Base-by-base conservation (phyloP, 176 grass and related monocot genomes). In the Oryza glaberrima region DNA sequence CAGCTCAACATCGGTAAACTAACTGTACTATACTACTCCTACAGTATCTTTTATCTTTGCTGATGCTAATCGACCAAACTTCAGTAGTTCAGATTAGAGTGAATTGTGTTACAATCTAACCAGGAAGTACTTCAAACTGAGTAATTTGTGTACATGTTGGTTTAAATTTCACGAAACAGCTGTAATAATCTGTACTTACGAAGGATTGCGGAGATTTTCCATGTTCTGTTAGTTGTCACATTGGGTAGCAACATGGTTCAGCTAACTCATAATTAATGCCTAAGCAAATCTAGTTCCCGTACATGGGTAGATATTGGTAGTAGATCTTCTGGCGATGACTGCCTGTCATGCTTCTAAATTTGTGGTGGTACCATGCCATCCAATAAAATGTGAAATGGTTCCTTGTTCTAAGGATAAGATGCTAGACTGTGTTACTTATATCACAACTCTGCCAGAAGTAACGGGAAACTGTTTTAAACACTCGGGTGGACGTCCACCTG, bases 1-100 rank as follows among this genome's bases (percentile, higher is more conserved):
- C 96, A 98, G 73, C 91, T 98, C 68, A 98, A 98, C 68, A 90
- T 98, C 78, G 93, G 96, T 98, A 92, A 92, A 72, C 58, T 6
- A 9, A 77, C 56, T 47, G 9, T 11, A 67, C 16, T 78, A 36
- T 36, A 36, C 30, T 32, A 32, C 1, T 28, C 0, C 30, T 32
- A 26, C 26, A 3, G 2, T 32, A 3, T 32, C 30, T 32, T 32
- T 3, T 32, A 32, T 69, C 12, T 67, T 32, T 44, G 25, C 44
- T 75, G 43, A 69, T 60, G 67, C 19, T 69, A 61, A 69, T 64
- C 1, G 17, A 52, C 67, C 1, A 69, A 68, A 79, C 17, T 82
- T 86, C 22, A 11, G 4, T 58, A 79, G 12, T 82, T 86, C 22
- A 11, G 4, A 52, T 41, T 23, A 28, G 28, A 79, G 14, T 30